Evolutionary conservation across 495 filamentous ascomycete species (phyloP).

Genomic region (Aspergillus bertholletiae): DNA sequence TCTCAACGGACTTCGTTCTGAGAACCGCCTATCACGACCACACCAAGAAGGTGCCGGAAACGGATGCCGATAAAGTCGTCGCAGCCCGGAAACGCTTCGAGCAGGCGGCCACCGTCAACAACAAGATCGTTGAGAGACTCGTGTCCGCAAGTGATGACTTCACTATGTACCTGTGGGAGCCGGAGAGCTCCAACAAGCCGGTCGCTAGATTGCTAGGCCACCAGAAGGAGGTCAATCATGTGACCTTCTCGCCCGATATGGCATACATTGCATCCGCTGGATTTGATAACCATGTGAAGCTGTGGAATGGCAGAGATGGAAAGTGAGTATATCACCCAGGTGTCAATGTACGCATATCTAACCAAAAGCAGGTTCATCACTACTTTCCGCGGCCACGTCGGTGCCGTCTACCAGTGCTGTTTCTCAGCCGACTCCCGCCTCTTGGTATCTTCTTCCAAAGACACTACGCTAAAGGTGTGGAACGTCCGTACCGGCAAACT

Average conservation of each 20-base stretch:
- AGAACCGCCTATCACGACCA: conserved; percentile 87
- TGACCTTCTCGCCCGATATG: conserved; percentile 89
- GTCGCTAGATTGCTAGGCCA: conserved; percentile 86
- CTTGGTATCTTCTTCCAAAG: conserved; percentile 81
- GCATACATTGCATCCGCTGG: conserved; percentile 78
- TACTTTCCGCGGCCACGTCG: conserved; percentile 88
- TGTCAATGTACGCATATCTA: neutral
- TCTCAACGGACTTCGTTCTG: conserved; percentile 90
- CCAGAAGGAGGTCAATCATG: conserved; percentile 94
- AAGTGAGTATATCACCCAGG: conserved; percentile 39
- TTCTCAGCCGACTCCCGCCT: conserved; percentile 88
- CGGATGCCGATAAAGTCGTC: conserved; percentile 64
- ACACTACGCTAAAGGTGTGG: conserved; percentile 95
- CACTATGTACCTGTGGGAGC: conserved; percentile 97
- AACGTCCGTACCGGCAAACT: conserved; percentile 82
- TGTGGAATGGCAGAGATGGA: conserved; percentile 74
- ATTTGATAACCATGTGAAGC: conserved; percentile 90
- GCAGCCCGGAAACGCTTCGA: conserved; percentile 85
- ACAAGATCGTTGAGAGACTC: conserved; percentile 76
- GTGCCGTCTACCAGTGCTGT: conserved; percentile 82
- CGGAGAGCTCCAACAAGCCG: conserved; percentile 72
- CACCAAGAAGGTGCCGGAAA: conserved; percentile 62
- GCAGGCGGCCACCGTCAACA: conserved; percentile 76
- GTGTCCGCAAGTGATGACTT: conserved; percentile 93
- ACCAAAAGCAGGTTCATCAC: conserved; percentile 60